Evolutionary conservation across 2,329 filamentous ascomycete genomes (phyloP), one percentile per base, ranked within the genome.

Genomic region (Exserohilum rostratum): DNA sequence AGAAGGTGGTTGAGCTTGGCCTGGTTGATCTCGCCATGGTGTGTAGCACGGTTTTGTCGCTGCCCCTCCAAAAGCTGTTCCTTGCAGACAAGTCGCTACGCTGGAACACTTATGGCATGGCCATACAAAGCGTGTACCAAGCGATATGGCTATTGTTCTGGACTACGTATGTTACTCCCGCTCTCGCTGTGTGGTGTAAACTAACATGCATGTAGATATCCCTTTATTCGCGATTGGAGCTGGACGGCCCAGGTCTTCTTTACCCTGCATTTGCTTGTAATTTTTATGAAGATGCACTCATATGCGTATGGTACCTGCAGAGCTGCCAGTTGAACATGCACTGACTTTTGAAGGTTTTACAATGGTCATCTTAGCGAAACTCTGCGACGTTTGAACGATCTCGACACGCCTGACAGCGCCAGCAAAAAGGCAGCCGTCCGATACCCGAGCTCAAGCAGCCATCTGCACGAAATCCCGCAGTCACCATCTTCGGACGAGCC

Each of bases 241-340:
- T 99, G 95, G 95, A 99, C 95, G 0, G 88, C 93, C 2, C 95
- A 98, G 71, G 95, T 99, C 34, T 99, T 96, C 75, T 85, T 99
- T 65, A 89, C 93, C 10, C 81, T 99, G 30, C 95, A 99, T 76
- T 89, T 92, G 38, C 86, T 99, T 77, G 89, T 91, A 6, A 82
- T 99, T 17, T 86, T 97, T 46, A 99, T 99, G 95, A 99, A 99
- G 81, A 95, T 98, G 87, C 95, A 99, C 75, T 97, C 93, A 5
- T 99, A 96, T 71, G 90, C 91, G 70, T 75, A 58, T 18, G 71
- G 46, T 6, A 17, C 18, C 25, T 17, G 3, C 13, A 2, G 13
- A 34, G 6, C 15, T 35, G 7, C 9, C 9, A 18, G 9, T n/a
- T 45, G 3, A 6, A 10, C 20, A 11, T 2, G 27, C 7, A 17